Base-by-base conservation (phyloP, 2,329 filamentous ascomycete genomes). In the Colletotrichum phormii region DNA sequence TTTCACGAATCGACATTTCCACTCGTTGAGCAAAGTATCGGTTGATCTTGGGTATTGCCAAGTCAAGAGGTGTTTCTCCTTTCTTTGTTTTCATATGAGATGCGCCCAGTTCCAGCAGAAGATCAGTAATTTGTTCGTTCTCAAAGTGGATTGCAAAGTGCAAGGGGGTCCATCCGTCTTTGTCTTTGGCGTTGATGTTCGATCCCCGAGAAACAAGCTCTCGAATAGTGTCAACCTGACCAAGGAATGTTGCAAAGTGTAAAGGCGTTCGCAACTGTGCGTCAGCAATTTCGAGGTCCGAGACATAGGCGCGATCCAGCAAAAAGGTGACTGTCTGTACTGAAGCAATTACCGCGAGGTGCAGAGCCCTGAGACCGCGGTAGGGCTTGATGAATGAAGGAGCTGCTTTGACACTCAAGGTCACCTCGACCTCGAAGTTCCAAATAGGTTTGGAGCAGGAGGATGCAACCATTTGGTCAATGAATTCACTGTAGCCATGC, bases 51-150 rank as follows among this genome's bases (percentile, higher is more conserved):
- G 9, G 18, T 2, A 64, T 7, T 3, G 67, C 53, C 4, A 69
- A n/a, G 15, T 69, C 67, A 29, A 69, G 42, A 11, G 67, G 60
- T 12, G 61, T 64, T 12, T 59, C 42, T 1, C 67, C 60, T 12
- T 31, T 33, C 1, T 18, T 53, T 9, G 22, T 51, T 6, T 26
- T 31, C 22, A 59, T 5, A 22, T 64, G 67, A 2, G 22, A 9
- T 15, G 60, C 67, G 3, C 67, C 61, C 6, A 69, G 13, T n/a
- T 69, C 59, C 13, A 69, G 67, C 4, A 69, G 53, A 3, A 69
- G 26, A 4, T 35, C 22, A 3, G 37, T 49, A 8, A 12, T 12
- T 7, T 26, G 3, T 26, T 59, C 51, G 18, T 58, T 51, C 2
- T 42, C 6, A 7, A 51, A 13, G 26, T n/a, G 1, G 5, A 69